phyloP scores from a whole-genome alignment of 257 asterid genomes.

The Fraxinus anomala region DNA sequence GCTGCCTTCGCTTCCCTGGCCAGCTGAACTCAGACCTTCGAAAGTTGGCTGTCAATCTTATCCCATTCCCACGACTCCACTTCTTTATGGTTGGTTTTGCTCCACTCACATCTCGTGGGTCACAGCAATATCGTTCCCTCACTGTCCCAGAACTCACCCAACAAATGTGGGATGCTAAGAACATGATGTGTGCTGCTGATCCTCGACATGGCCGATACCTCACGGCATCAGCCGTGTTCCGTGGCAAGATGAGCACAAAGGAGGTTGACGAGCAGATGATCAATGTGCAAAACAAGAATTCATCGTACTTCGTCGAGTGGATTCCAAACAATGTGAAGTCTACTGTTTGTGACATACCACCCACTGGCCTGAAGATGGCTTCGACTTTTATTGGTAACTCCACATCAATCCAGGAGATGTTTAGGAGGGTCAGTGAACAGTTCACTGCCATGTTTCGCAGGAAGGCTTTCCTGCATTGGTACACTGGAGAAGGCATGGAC shows the following conservation, averaged over 20 bases:
- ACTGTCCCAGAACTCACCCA: slow-evolving; percentile 35
- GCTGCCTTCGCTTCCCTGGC: slow-evolving; percentile 37
- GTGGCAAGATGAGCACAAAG: slow-evolving; percentile 33
- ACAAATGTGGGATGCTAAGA: slow-evolving; percentile 33
- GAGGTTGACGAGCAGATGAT: background rate
- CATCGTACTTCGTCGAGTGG: background rate
- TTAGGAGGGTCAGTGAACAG: slow-evolving; percentile 35
- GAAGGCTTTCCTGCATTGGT: slow-evolving; percentile 11
- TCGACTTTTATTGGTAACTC: background rate
- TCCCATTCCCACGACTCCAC: slow-evolving; percentile 33
- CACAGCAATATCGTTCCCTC: slow-evolving; percentile 33
- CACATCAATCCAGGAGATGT: slow-evolving; percentile 17
- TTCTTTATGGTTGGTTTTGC: slow-evolving; percentile 21
- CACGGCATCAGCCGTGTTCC: slow-evolving; percentile 33
- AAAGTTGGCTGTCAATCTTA: slow-evolving; percentile 31
- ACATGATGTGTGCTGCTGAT: background rate
- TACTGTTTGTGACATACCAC: slow-evolving; percentile 32
- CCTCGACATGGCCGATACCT: slow-evolving; percentile 28
- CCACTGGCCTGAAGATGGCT: slow-evolving; percentile 19
- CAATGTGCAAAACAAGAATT: background rate
- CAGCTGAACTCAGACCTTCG: slow-evolving; percentile 35
- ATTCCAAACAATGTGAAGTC: slow-evolving; percentile 35
- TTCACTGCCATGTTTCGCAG: slow-evolving; percentile 33
- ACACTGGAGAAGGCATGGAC: background rate
- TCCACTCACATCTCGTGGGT: slow-evolving; percentile 32